Conservation (phyloP, 306 rosid species). For the Crataegus laevigata region DNA sequence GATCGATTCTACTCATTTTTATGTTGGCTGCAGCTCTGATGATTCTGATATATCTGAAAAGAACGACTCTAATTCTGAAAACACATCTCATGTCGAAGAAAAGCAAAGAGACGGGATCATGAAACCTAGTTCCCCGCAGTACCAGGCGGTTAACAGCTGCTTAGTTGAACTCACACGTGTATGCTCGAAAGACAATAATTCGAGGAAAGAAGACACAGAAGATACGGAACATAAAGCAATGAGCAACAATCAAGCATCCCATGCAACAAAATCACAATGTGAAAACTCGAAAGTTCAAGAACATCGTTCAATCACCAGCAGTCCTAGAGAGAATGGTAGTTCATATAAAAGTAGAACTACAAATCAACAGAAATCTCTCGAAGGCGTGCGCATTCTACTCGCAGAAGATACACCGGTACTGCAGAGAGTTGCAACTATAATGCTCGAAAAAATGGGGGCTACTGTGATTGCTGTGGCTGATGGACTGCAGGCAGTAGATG, state of each 20-base stretch:
- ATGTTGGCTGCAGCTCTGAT: constrained; percentile 57
- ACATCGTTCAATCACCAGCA: constrained; percentile 16
- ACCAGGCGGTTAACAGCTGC: constrained; percentile 34
- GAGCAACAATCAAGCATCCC: neutral
- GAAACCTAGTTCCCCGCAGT: constrained; percentile 29
- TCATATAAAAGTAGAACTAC: constrained; percentile 29
- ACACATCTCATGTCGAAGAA: constrained; percentile 27
- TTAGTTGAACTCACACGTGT: constrained; percentile 46
- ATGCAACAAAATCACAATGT: constrained; percentile 10
- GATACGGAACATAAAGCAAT: constrained; percentile 10
- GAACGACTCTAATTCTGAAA: constrained; percentile 27
- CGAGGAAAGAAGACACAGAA: constrained; percentile 27
- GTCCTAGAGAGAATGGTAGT: constrained; percentile 18
- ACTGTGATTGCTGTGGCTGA: constrained; percentile 76
- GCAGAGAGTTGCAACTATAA: constrained; percentile 91
- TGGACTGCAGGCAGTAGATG: constrained; percentile 90
- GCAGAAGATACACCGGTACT: constrained; percentile 96
- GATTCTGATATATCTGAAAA: constrained; percentile 63
- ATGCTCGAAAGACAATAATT: constrained; percentile 25
- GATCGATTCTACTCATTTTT: constrained; percentile 79
- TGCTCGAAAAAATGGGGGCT: constrained; percentile 99
- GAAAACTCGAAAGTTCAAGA: constrained; percentile 26
- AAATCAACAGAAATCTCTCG: constrained; percentile 58
- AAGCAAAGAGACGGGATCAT: constrained; percentile 25
- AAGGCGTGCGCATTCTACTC: constrained; percentile 74